phyloP scores from a whole-genome alignment of 768 basidiomycete species.

The Suillus paluster region DNA sequence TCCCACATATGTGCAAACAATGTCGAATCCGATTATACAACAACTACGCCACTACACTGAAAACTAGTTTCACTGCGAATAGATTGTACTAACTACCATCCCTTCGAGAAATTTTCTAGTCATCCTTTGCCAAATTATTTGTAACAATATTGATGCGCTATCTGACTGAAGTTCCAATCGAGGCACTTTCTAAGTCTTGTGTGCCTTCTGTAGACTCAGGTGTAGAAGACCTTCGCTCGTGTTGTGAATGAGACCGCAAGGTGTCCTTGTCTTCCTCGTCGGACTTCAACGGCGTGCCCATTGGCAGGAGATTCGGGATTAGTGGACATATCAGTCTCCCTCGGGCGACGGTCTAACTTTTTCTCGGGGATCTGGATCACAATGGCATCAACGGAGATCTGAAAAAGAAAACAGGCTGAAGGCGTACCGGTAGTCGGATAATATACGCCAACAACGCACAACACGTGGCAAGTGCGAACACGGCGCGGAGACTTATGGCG shows the following conservation, averaged over 20 bases:
- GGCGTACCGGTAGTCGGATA: slow-evolving; percentile 53
- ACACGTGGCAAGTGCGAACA: slow-evolving; percentile 56
- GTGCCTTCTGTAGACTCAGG: slow-evolving; percentile 52
- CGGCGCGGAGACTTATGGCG: slow-evolving; percentile 50
- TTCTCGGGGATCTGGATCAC: slow-evolving; percentile 43
- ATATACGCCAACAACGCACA: slow-evolving; percentile 56
- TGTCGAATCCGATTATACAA: too few relatives aligned
- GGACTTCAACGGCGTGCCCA: slow-evolving; percentile 9
- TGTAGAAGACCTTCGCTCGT: slow-evolving; percentile 47
- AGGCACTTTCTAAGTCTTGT: slow-evolving; percentile 53
- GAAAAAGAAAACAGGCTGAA: background rate
- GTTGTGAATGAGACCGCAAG: background rate
- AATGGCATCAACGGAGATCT: background rate
- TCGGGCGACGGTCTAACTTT: slow-evolving; percentile 14
- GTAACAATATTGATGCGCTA: background rate
- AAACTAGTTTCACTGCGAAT: too few relatives aligned
- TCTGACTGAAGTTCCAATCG: slow-evolving; percentile 42
- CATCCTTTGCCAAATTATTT: too few relatives aligned
- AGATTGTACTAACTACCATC: too few relatives aligned
- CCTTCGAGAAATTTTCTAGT: too few relatives aligned
- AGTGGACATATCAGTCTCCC: slow-evolving; percentile 7
- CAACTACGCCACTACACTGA: too few relatives aligned
- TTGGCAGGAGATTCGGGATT: slow-evolving; percentile 16
- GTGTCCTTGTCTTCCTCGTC: slow-evolving; percentile 22
- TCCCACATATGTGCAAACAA: too few relatives aligned